Base-by-base conservation (phyloP, 2,329 filamentous ascomycete species). In the Juglanconis oblonga region DNA sequence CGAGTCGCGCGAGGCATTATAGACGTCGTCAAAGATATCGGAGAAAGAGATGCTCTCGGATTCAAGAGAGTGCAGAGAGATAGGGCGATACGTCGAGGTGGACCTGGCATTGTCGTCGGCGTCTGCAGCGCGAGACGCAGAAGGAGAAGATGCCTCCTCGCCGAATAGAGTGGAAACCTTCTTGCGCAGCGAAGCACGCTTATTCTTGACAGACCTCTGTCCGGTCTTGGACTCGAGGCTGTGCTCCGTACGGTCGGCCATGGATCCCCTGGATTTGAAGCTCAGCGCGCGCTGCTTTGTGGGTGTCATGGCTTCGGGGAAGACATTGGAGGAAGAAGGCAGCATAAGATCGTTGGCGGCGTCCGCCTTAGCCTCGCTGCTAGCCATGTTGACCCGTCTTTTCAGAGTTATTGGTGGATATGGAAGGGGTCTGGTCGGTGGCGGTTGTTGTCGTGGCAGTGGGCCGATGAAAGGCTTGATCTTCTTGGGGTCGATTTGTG, bases 131-230 rank as follows among this genome's bases (percentile, higher is more conserved):
- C n/a, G 36, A 45, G 48, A 57, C 7, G 38, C 31, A n/a, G 45
- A 31, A 31, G 45, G 10, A 31, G 17, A 10, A 31, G 5, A 17
- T 10, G 48, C 29, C 11, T 17, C 48, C 29, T 57, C 55, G 38
- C 55, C 55, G n/a, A 63, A 63, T 11, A 63, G 52, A 10, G 29
- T 44, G 4, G 61, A 63, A 4, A 63, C 56, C 40, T 63, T 63
- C 38, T 58, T 54, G 36, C 61, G 54, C 33, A 63, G 51, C 5
- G 48, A 42, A 14, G 24, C 29, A 52, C 38, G 14, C 48, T 44
- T 50, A 8, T 40, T 17, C 31, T 31, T 57, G 38, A 51, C 10
- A 4, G 47, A 51, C 38, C 13, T 57, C 4, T 44, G 29, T n/a
- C 29, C 47, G 13, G 47, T n/a, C 17, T 51, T 57, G 47, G 11